Evolutionary conservation across 352 stramenopile species (phyloP).

Genomic region (Albugo laibachii): DNA sequence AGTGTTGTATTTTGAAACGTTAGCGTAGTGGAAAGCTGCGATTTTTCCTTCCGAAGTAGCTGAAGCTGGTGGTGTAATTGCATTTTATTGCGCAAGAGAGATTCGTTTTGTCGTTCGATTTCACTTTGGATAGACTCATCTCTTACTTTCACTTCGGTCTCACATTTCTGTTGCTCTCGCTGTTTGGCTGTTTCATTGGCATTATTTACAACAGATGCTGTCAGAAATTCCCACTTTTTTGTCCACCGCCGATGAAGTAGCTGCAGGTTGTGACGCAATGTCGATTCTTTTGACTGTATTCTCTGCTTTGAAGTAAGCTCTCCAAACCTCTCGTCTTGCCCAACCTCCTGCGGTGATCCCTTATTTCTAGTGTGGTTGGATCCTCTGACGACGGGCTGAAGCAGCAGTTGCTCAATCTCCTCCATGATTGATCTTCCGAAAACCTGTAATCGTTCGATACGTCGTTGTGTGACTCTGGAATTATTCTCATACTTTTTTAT

Average conservation of each 20-base stretch:
- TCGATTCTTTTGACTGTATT: no score
- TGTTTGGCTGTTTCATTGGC: slow-evolving; percentile 1
- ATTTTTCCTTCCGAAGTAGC: slow-evolving; percentile 32
- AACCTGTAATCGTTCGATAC: no score
- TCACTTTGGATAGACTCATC: slow-evolving; percentile 36
- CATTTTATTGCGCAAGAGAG: slow-evolving; percentile 51
- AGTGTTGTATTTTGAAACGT: slow-evolving; percentile 50
- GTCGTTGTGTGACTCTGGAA: no score
- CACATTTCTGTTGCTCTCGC: background rate
- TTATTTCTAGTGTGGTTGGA: no score
- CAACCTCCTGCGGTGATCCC: no score
- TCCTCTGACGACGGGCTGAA: no score
- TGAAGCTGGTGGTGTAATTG: slow-evolving; percentile 45
- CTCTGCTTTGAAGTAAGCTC: no score
- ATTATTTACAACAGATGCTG: slow-evolving; percentile 3
- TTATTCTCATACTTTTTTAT: slow-evolving; percentile 28
- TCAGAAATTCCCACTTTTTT: background rate
- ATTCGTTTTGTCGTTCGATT: slow-evolving; percentile 50
- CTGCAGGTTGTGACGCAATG: no score
- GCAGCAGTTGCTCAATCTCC: no score
- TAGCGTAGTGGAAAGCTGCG: slow-evolving; percentile 44
- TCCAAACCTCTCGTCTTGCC: no score
- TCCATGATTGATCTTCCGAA: no score
- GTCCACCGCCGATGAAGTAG: no score
- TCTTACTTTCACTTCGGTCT: background rate